Evolutionary conservation across 2,329 filamentous ascomycete species (phyloP), one percentile per base, ranked within the genome.

Genomic region (Paecilomyces variotii): DNA sequence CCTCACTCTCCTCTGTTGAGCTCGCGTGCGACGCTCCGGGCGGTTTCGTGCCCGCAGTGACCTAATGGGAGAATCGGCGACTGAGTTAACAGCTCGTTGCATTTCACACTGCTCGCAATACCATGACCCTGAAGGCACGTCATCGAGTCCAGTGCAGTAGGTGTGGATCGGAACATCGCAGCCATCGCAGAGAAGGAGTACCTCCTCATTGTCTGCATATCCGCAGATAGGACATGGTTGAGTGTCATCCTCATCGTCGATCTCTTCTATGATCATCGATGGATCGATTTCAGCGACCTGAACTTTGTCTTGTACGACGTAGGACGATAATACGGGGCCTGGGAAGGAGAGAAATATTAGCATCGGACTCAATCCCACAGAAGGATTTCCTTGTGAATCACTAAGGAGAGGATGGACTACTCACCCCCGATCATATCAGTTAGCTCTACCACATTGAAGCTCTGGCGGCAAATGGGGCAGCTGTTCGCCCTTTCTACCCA

Each of bases 401-500:
- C 12, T 25, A 32, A 5, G 27, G 12, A 27, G 3, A 5, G 1
- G 11, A 34, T 11, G 14, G n/a, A 45, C 39, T 19, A 56, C 60
- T 27, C 83, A 94, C 91, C 90, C 80, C 90, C 89, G 68, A 91
- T 78, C 65, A 82, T 85, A 70, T 89, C 85, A 74, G 88, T 88
- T 61, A 99, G 86, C 72, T 94, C 86, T 64, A 99, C 92, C 67
- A 88, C 79, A 75, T 97, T 93, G 79, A 99, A 97, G 63, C 84
- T 86, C 68, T 90, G 89, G 65, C 94, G 89, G 77, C 94, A 99
- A 74, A 99, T 96, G 53, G 94, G 94, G 75, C 94, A 99, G 72
- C 92, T 97, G 76, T 97, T 99, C 63, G 94, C 93, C 74, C 95
- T 89, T 76, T 95, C 90, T 53, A 93, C 91, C 94, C 94, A 99